Percentiles rank a stretch among this genome's conserved stretches.
These are phyloP conservation scores for Rhizopogon roseolus DNA, from an alignment of 768 basidiomycete genomes.

Conservation along the genomic window DNA sequence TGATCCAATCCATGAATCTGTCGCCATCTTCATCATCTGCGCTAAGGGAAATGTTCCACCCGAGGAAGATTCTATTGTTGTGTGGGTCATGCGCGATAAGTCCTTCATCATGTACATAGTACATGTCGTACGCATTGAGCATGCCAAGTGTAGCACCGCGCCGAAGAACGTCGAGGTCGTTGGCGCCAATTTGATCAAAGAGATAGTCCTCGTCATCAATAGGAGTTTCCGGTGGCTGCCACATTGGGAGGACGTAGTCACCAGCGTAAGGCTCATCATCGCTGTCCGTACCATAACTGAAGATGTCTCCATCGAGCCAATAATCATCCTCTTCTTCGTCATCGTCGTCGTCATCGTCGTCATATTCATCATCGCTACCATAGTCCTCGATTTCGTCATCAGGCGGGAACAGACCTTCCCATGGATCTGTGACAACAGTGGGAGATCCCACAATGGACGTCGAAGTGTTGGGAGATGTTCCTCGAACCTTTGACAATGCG, in stretches of 20 bases:
- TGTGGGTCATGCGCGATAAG: constrained; percentile 40
- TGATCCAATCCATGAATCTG: constrained; percentile 34
- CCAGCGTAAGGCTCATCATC: constrained; percentile 35
- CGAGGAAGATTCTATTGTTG: constrained; percentile 50
- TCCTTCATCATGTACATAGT: constrained; percentile 51
- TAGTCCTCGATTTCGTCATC: constrained; percentile 38
- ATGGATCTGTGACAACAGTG: constrained; percentile 51
- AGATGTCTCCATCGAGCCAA: constrained; percentile 22
- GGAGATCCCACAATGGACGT: constrained; percentile 20
- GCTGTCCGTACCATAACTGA: constrained; percentile 29
- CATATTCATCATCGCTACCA: constrained; percentile 18
- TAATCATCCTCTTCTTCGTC: constrained; percentile 21
- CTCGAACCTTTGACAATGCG: constrained; percentile 43
- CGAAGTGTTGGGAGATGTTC: constrained; percentile 10
- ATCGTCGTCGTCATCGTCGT: constrained; percentile 20
- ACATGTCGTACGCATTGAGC: constrained; percentile 51
- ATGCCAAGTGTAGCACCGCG: constrained; percentile 58
- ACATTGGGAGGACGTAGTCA: constrained; percentile 40
- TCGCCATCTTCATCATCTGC: constrained; percentile 37
- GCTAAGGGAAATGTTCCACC: constrained; percentile 60
- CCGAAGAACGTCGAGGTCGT: constrained; percentile 41
- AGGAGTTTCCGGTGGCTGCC: constrained; percentile 51
- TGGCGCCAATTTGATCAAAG: constrained; percentile 28
- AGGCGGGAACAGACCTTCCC: constrained; percentile 63
- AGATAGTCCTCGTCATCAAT: constrained; percentile 31